Evolutionary conservation across 2,329 filamentous ascomycete species (phyloP).

Genomic region (Tolypocladium ophioglossoides): DNA sequence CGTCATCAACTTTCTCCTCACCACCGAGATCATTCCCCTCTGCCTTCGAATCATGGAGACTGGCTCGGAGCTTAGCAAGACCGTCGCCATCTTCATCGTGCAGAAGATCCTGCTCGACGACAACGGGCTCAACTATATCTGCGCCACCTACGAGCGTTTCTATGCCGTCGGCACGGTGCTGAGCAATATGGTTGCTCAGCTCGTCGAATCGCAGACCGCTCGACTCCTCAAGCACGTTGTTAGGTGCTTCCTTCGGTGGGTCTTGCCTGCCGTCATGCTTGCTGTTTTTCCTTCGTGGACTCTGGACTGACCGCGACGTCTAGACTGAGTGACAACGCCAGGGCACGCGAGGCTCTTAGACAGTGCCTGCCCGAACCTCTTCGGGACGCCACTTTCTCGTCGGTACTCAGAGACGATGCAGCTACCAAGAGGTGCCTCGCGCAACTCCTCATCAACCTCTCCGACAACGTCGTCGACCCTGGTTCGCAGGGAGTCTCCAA

Average conservation of each 20-base stretch:
- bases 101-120: constrained; percentile 98
- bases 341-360: constrained; percentile 84
- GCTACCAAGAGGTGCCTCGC: constrained; percentile 95
- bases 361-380: constrained; percentile 97
- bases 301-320: constrained; percentile 6
- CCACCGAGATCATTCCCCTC: constrained; percentile 95
- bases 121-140: constrained; percentile 94
- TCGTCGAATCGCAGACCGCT: constrained; percentile 96
- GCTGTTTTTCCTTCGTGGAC: not conserved
- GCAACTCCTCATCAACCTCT: constrained; percentile 94
- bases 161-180: constrained; percentile 96
- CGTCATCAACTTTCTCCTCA: constrained; percentile 97
- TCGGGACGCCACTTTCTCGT: constrained; percentile 94
- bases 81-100: constrained; percentile 97
- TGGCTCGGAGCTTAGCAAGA: constrained; percentile 95
- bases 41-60: constrained; percentile 99
- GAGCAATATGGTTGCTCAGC: constrained; percentile 96
- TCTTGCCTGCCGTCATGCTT: constrained; percentile 4
- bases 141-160: constrained; percentile 96
- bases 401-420: constrained; percentile 90
- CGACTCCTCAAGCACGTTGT: constrained; percentile 95
- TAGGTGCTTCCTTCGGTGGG: constrained; percentile 85
- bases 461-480: constrained; percentile 64
- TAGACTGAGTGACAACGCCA: constrained; percentile 90
- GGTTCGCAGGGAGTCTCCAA: constrained; percentile 21